phyloP scores from a whole-genome alignment of 2,329 filamentous ascomycete species.

The Dryadomyces sulphureus region DNA sequence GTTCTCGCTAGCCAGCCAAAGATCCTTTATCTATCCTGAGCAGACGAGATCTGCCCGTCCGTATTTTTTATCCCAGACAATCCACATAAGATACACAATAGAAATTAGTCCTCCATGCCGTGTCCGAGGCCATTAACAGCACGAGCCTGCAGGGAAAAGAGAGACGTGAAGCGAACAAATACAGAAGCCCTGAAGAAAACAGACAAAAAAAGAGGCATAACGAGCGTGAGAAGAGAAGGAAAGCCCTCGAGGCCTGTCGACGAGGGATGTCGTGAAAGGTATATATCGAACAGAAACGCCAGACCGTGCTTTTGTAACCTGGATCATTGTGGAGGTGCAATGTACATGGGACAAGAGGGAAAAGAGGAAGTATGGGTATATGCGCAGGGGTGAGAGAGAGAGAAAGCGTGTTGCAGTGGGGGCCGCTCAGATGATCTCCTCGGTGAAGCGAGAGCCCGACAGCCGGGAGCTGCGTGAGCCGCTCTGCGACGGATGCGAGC shows the following conservation, averaged over 20 bases:
- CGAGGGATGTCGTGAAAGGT: background rate
- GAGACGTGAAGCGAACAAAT: background rate
- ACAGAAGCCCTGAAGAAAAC: background rate
- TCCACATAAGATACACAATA: background rate
- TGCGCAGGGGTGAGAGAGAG: background rate
- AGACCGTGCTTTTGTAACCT: background rate
- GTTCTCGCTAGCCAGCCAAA: background rate
- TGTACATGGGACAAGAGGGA: background rate
- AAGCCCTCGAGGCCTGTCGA: background rate
- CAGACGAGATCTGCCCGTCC: background rate
- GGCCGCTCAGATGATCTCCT: constrained; percentile 1
- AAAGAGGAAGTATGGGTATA: background rate
- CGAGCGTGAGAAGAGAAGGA: background rate
- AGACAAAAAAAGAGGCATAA: background rate
- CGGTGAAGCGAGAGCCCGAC: constrained; percentile 12
- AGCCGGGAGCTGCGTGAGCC: constrained; percentile 7
- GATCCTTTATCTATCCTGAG: background rate
- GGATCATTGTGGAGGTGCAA: background rate
- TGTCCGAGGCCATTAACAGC: background rate
- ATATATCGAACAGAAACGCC: background rate
- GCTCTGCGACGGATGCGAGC: constrained; percentile 10
- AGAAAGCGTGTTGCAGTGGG: background rate
- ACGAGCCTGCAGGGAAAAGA: background rate
- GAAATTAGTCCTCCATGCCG: background rate
- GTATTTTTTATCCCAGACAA: background rate